Evolutionary conservation across 768 basidiomycete genomes (phyloP), one percentile per base, ranked within the genome.

Genomic region (Naematelia aurantialba): DNA sequence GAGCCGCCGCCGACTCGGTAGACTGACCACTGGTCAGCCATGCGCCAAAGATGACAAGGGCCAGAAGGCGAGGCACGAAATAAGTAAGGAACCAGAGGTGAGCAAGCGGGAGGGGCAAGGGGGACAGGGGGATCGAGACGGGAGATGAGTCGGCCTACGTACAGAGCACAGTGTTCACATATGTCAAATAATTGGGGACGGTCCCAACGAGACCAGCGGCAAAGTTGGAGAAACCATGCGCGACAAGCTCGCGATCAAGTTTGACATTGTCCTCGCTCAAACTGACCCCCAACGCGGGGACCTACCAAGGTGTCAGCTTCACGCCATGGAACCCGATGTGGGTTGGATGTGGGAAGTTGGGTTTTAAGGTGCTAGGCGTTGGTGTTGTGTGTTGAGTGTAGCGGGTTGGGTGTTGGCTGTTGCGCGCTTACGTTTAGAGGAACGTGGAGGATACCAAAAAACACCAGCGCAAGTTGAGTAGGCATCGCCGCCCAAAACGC

Each of bases 1-100:
- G 85, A 92, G 5, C 83, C 85, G 2, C 94, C 94, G 1, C 94
- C 93, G 17, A 96, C 89, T 30, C 92, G 88, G 78, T 96, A 97
- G 76, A 98, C 94, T 61, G 17, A 31, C 31, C 46, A 19, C 25
- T 5, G 11, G 46, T 26, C n/a, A 47, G 46, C 25, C 46, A 10
- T 47, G 11, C 46, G 19, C 12, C 19, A 44, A 12, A 19, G 19
- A 12, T 12, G 42, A 44, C 42, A 44, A 44, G 42, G 12, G 42
- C 12, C 42, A 19, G 42, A 19, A 44, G 19, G 19, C 12, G 42
- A 19, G 19, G 19, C 12, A 44, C 12, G 42, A 19, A 19, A 39
- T 13, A 5, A 13, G 45, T 29, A 13, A 30, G 46, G 44, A 55
- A 48, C 58, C 44, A 5, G 26, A 59, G 21, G 14, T 25, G 27